Evolutionary conservation across 2,329 filamentous ascomycete genomes (phyloP).

Genomic region (Venturia asperata): DNA sequence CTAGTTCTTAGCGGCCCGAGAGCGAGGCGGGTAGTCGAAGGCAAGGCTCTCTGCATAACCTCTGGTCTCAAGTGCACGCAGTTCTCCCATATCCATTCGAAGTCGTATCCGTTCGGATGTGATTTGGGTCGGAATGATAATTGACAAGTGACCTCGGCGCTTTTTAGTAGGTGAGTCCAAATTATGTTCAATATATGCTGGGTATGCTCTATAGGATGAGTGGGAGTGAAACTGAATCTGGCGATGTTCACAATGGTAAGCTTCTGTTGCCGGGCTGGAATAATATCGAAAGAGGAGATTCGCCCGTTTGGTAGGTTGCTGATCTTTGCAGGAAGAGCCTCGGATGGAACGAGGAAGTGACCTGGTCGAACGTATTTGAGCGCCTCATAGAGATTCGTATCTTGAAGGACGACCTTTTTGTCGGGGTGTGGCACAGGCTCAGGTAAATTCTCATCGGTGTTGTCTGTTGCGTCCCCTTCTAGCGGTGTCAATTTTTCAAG

Average conservation of each 20-base stretch:
- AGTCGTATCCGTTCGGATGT: background rate
- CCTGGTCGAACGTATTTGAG: slow-evolving; percentile 33
- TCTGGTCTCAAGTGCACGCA: slow-evolving; percentile 8
- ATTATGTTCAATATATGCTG: background rate
- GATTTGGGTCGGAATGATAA: background rate
- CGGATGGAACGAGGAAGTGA: slow-evolving; percentile 27
- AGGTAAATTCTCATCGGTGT: background rate
- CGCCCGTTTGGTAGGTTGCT: background rate
- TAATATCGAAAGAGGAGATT: background rate
- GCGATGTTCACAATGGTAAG: slow-evolving; percentile 1
- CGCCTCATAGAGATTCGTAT: slow-evolving; percentile 9
- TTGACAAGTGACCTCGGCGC: background rate
- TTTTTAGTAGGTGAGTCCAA: slow-evolving; percentile 1
- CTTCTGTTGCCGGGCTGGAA: background rate
- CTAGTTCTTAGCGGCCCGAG: background rate
- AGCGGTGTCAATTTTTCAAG: too few relatives aligned
- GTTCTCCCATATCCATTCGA: slow-evolving; percentile 1
- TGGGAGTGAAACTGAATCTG: background rate
- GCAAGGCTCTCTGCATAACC: background rate
- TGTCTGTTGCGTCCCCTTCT: too few relatives aligned
- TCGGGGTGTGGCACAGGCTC: background rate
- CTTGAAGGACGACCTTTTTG: background rate
- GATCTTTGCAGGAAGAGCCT: background rate
- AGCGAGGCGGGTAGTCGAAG: background rate
- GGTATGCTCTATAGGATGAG: background rate